phyloP scores from a whole-genome alignment of 108 stramenopile species.

The Cyclotella baltica region DNA sequence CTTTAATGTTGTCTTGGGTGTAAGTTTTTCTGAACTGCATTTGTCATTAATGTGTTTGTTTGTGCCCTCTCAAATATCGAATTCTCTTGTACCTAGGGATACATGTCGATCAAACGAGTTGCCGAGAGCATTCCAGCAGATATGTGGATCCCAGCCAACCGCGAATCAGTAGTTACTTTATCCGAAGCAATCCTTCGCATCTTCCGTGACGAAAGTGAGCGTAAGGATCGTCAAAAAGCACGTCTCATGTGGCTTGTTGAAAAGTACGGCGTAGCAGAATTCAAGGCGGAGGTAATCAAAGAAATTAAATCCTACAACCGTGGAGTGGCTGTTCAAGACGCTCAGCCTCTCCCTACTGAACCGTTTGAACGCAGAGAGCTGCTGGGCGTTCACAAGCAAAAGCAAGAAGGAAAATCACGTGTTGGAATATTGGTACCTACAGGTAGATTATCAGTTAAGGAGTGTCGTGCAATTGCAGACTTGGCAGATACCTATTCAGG shows the following conservation, averaged over 20 bases:
- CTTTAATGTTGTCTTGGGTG: constrained; percentile 93
- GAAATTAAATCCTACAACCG: constrained; percentile 80
- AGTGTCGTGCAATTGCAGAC: constrained; percentile 83
- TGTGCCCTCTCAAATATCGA: background rate
- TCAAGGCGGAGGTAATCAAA: constrained; percentile 70
- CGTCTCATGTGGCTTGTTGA: constrained; percentile 95
- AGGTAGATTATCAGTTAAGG: constrained; percentile 81
- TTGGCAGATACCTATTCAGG: constrained; percentile 87
- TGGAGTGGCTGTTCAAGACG: constrained; percentile 66
- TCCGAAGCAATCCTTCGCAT: constrained; percentile 84
- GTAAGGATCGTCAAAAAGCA: constrained; percentile 89
- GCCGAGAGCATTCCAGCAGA: constrained; percentile 80
- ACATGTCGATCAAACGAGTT: constrained; percentile 92
- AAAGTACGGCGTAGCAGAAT: constrained; percentile 87
- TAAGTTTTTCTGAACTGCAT: background rate
- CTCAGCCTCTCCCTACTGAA: constrained; percentile 63
- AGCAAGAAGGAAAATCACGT: constrained; percentile 83
- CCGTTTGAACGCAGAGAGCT: constrained; percentile 83
- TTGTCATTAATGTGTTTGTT: background rate
- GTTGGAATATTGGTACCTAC: constrained; percentile 90
- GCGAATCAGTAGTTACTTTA: constrained; percentile 79
- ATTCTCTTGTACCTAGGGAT: constrained; percentile 61
- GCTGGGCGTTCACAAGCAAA: constrained; percentile 91
- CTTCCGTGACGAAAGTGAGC: constrained; percentile 91
- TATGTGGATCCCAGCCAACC: constrained; percentile 91